Evolutionary conservation across 1,284 basidiomycete genomes (phyloP).

Genomic region (Ceratobasidium papillatum): DNA sequence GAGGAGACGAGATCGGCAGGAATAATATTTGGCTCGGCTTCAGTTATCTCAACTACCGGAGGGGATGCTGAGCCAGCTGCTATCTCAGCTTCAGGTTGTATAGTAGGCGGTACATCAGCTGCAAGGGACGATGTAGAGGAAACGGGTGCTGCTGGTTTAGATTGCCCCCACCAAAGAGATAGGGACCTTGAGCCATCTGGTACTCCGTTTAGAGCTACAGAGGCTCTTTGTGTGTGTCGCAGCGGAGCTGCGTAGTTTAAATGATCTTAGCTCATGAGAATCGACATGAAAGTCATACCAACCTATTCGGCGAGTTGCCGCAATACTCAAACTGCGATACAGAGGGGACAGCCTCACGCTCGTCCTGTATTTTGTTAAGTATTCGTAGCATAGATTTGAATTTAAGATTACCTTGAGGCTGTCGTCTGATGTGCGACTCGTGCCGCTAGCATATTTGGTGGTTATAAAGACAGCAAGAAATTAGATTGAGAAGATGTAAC

Average conservation of each 20-base stretch:
- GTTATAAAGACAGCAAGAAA: constrained; percentile 1
- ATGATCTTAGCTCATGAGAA: constrained; percentile 5
- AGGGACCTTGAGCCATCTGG: neutral
- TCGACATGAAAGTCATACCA: neutral
- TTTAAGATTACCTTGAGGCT: neutral
- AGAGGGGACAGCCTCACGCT: neutral
- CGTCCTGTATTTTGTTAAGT: neutral
- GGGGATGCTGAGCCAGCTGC: neutral
- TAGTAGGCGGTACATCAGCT: neutral
- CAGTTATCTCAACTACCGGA: constrained; percentile 8
- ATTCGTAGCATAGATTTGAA: neutral
- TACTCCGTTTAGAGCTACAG: neutral
- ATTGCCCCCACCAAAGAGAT: constrained; percentile 36
- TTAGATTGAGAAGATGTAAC: constrained; percentile 17
- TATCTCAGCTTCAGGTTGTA: neutral
- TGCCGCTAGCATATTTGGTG: constrained; percentile 26
- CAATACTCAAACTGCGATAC: constrained; percentile 20
- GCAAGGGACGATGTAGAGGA: neutral
- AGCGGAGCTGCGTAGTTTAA: neutral
- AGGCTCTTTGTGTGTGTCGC: neutral
- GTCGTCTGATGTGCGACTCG: neutral
- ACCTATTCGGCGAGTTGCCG: constrained; percentile 11
- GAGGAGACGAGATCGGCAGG: constrained; percentile 7
- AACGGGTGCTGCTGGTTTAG: constrained; percentile 18
- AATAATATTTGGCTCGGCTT: constrained; percentile 23